Base-by-base conservation (phyloP, 305 asterid species). In the Petunia hybrid region DNA sequence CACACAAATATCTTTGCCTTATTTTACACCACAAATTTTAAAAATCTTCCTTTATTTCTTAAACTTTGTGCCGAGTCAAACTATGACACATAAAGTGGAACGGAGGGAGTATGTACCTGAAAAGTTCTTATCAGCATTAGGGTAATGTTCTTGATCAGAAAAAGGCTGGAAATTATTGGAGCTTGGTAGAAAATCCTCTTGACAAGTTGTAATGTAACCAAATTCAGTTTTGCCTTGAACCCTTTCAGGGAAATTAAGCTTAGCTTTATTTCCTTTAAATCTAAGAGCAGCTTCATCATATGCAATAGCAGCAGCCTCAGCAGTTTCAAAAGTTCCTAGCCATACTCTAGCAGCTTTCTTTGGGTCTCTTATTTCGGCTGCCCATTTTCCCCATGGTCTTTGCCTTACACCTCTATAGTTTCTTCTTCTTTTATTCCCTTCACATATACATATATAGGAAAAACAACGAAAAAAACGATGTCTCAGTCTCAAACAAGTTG, bases 351-450 rank as follows among this genome's bases (percentile, higher is more conserved):
- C 95, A 2, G 98, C 98, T 88, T 94, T 94, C 65, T 90, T 83
- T 0, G 97, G 98, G 42, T 94, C 98, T 4, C 98, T 92, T 42
- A 94, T 94, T 84, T 94, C 98, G 0, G 98, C 97, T 0, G 98
- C 98, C 93, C 94, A 94, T 78, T 92, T 92, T 0, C 98, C 97
- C 97, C 97, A 92, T n/a, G 95, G 97, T 48, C 97, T 86, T 78
- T 91, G 97, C 68, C 98, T 80, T 2, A 94, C 98, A 4, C 98
- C 98, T 83, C 98, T 85, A 63, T 91, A 94, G 82, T 91, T 93
- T 61, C 98, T 87, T 81, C 85, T 90, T 83, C 91, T 90, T 31
- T 89, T 85, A 80, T 82, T 84, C 79, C 84, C 90, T 81, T 62
- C 61, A 36, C 53, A 2, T 59, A 71, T 42, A 13, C 76, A 55